Evolutionary conservation across 192 early-diverging fungal species (phyloP).

Genomic region (Haplosporangium gracile): DNA sequence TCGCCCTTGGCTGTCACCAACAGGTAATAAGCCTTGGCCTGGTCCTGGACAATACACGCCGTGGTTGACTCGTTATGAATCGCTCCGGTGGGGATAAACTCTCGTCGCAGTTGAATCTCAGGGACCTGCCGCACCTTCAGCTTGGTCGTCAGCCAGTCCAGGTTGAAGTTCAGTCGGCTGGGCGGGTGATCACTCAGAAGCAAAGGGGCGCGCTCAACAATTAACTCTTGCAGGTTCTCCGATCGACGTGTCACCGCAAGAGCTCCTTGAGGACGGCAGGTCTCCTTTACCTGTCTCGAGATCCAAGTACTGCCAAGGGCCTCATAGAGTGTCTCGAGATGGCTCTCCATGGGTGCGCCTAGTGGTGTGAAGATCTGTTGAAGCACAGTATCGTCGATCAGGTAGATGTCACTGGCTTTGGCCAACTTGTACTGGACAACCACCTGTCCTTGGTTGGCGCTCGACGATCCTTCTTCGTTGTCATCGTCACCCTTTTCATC

Average conservation of each 20-base stretch:
- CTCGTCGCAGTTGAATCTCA: constrained; percentile 72
- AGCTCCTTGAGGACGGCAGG: constrained; percentile 63
- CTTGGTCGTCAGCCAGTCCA: constrained; percentile 68
- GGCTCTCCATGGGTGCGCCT: constrained; percentile 76
- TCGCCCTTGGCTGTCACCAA: constrained; percentile 62
- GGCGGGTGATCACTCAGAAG: constrained; percentile 76
- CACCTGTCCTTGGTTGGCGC: constrained; percentile 38
- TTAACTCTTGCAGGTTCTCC: constrained; percentile 68
- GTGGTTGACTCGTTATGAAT: constrained; percentile 70
- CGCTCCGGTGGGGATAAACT: constrained; percentile 57
- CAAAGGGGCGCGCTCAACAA: constrained; percentile 82
- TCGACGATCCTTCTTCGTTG: constrained; percentile 19
- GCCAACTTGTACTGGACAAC: constrained; percentile 76
- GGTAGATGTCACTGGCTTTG: constrained; percentile 75
- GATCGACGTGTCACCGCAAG: constrained; percentile 59
- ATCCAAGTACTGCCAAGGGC: constrained; percentile 76
- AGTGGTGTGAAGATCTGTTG: constrained; percentile 82
- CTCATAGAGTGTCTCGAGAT: constrained; percentile 79
- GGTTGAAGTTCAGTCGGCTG: constrained; percentile 61
- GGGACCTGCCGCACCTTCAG: constrained; percentile 77
- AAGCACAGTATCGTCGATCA: constrained; percentile 83
- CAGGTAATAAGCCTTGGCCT: constrained; percentile 54
- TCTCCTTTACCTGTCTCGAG: constrained; percentile 72
- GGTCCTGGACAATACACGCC: constrained; percentile 64
- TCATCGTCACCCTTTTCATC: neutral